A percentile compares a stretch with the other conserved stretches of the same genome.
These are phyloP conservation scores for Penicillium malachiteum DNA, from an alignment of 495 filamentous ascomycete species.

Conservation along the genomic window DNA sequence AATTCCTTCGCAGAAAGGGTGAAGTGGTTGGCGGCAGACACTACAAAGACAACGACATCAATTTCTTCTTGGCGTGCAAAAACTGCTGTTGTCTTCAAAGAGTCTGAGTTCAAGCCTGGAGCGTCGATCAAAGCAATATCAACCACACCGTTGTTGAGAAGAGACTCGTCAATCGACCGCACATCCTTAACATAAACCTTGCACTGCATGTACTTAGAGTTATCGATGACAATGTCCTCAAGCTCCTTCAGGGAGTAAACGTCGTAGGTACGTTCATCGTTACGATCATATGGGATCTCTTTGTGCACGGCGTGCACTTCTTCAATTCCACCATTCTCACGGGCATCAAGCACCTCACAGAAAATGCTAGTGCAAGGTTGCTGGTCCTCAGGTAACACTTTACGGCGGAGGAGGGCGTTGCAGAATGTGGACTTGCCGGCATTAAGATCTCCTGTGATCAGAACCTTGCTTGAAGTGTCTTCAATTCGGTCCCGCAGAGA, in stretches of 20 bases:
- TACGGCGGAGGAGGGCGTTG: constrained; percentile 88
- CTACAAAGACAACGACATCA: constrained; percentile 97
- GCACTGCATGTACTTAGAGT: constrained; percentile 84
- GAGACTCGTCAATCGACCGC: constrained; percentile 83
- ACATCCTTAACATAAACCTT: constrained; percentile 96
- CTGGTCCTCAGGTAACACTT: constrained; percentile 93
- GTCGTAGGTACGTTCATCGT: constrained; percentile 92
- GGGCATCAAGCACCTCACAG: constrained; percentile 90
- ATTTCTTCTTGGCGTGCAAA: constrained; percentile 98
- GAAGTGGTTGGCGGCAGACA: constrained; percentile 96
- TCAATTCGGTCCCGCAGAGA: constrained; percentile 90
- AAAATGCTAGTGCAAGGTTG: constrained; percentile 99
- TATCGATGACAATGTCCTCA: constrained; percentile 87
- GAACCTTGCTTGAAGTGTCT: constrained; percentile 94
- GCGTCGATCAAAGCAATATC: constrained; percentile 98
- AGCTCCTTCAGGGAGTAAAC: constrained; percentile 73
- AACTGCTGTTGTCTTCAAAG: constrained; percentile 92
- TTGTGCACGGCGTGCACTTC: constrained; percentile 94
- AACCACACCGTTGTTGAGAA: constrained; percentile 95
- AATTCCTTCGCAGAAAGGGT: constrained; percentile 95
- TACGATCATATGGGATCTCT: constrained; percentile 72
- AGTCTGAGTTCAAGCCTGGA: constrained; percentile 91
- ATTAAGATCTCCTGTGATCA: constrained; percentile 97
- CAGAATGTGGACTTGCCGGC: constrained; percentile 98
- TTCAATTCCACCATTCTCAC: constrained; percentile 86